phyloP scores from a whole-genome alignment of 106 monocot genomes.

The Allium sativum region DNA sequence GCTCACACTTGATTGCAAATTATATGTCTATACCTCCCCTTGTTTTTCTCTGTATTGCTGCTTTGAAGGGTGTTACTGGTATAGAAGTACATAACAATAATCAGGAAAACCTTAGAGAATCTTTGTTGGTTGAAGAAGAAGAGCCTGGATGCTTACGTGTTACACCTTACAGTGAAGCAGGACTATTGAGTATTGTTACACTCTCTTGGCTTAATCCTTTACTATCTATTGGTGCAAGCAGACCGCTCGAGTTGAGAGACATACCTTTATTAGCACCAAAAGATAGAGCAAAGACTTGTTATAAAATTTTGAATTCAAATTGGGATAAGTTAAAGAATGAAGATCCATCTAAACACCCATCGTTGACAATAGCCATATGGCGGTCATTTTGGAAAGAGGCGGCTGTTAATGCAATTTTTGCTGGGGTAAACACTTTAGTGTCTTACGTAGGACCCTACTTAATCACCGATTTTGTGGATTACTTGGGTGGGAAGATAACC shows the following conservation, averaged over 20 bases:
- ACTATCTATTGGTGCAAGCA: slow-evolving; percentile 50
- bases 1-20: slow-evolving; percentile 39
- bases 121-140: slow-evolving; percentile 46
- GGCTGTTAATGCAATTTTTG: slow-evolving; percentile 58
- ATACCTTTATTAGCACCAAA: slow-evolving; percentile 57
- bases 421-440: slow-evolving; percentile 64
- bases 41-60: slow-evolving; percentile 40
- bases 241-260: slow-evolving; percentile 83
- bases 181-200: slow-evolving; percentile 45
- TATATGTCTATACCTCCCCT: slow-evolving; percentile 42
- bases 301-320: slow-evolving; percentile 56
- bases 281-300: slow-evolving; percentile 81
- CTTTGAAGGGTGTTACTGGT: slow-evolving; percentile 39
- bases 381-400: slow-evolving; percentile 80
- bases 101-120: slow-evolving; percentile 20
- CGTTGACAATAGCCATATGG: slow-evolving; percentile 53
- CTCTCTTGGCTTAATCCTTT: slow-evolving; percentile 73
- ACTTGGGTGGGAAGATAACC: slow-evolving; percentile 57
- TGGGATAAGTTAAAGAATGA: slow-evolving; percentile 71
- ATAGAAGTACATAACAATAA: slow-evolving; percentile 20
- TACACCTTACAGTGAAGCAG: slow-evolving; percentile 72
- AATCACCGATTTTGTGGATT: slow-evolving; percentile 85
- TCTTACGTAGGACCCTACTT: slow-evolving; percentile 86
- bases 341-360: slow-evolving; percentile 28
- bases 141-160: slow-evolving; percentile 56